Conservation (phyloP, 129 eudicot genomes). For the Helianthus tuberosus region DNA sequence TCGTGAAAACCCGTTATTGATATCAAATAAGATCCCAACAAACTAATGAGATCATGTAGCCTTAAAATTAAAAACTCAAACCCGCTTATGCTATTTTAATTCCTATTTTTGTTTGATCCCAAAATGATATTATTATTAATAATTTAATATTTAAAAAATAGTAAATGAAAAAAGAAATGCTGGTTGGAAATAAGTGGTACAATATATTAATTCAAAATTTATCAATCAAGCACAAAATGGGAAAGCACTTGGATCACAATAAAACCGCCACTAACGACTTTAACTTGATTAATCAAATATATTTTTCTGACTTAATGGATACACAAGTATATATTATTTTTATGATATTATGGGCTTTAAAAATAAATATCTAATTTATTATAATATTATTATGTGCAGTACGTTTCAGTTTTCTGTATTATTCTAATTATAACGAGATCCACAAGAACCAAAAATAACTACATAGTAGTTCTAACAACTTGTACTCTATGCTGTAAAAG, state of each 20-base stretch:
- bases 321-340: constrained; percentile 8
- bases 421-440: constrained; percentile 13
- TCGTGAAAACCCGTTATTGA: too few relatives aligned
- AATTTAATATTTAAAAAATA: not conserved
- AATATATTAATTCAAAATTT: not conserved
- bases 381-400: not conserved
- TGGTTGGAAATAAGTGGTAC: constrained; percentile 21
- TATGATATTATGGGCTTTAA: not conserved
- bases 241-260: constrained; percentile 22
- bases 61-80: too few relatives aligned
- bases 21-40: too few relatives aligned
- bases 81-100: not conserved
- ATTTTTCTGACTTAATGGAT: constrained; percentile 17
- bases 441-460: constrained; percentile 20
- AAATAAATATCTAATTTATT: not conserved
- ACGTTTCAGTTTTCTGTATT: constrained; percentile 2
- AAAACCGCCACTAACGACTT: constrained; percentile 30
- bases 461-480: constrained; percentile 14
- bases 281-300: not conserved
- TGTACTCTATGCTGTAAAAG: constrained; percentile 31
- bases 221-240: constrained; percentile 16
- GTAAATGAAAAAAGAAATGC: constrained; percentile 14
- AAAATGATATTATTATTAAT: constrained; percentile 3
- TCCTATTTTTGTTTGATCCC: constrained; percentile 21
- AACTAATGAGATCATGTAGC: too few relatives aligned